Evolutionary conservation across 176 grass and related monocot genomes (phyloP), one percentile per base, ranked within the genome.

Genomic region (Metroxylon sagu): DNA sequence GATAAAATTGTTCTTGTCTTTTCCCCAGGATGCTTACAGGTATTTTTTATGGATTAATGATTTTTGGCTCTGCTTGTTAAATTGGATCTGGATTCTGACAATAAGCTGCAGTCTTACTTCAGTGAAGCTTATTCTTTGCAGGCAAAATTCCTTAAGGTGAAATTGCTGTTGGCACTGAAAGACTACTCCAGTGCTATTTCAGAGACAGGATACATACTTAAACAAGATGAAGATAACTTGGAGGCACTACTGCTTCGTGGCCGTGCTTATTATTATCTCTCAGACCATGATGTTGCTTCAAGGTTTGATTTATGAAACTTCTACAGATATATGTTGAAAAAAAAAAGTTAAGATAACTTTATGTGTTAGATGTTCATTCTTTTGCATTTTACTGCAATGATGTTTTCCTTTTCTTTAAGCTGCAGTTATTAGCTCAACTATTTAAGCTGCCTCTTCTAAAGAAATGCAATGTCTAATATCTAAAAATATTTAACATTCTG

Each of bases 201-300:
- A 55, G 92, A 97, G 74, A 71, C 81, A 2, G 92, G 87, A 43
- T 90, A 79, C 74, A 91, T 97, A 70, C 81, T 97, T 48, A 97
- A 97, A 77, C 80, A 97, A 97, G 80, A 97, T 80, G 87, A 97
- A 77, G 92, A 97, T 68, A 90, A 85, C 68, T 70, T 97, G 73
- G 86, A 90, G 50, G 92, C 87, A 31, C 60, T 97, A 57, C 66
- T 97, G 60, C 77, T 91, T 57, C 83, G 92, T 62, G 92, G 92
- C 16, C 83, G 59, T 26, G 92, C 92, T 23, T 97, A 97, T 57
- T 97, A 97, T 80, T 97, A 97, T 76, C 92, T 97, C 61, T 85
- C 92, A 56, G 92, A 97, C 60, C 87, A 97, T 78, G 93, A 97
- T 85, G 87, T 97, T 59, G 87, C 93, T 54, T 72, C 65, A 25